Conservation (phyloP, 2,329 filamentous ascomycete species). For the Fusarium pseudograminearum region DNA sequence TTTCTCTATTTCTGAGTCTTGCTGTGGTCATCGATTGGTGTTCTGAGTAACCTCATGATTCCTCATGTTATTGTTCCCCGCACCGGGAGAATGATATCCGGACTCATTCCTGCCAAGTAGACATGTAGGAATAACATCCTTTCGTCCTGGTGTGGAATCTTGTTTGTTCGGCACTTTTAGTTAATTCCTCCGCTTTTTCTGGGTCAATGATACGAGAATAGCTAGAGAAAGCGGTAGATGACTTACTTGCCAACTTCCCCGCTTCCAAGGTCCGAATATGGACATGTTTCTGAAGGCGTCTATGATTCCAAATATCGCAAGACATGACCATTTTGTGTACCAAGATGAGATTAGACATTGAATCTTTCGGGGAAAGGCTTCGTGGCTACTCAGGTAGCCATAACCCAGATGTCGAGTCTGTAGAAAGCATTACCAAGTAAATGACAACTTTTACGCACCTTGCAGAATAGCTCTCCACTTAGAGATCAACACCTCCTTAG, state of each 20-base stretch:
- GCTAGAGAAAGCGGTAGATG: background rate
- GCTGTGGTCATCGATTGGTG: background rate
- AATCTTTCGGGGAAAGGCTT: background rate
- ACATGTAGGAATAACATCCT: background rate
- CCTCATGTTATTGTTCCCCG: conserved; percentile 4
- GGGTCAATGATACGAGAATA: conserved; percentile 1
- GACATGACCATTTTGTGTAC: background rate
- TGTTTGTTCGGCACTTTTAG: conserved; percentile 19
- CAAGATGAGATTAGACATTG: background rate
- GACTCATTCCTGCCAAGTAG: background rate
- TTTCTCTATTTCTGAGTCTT: background rate
- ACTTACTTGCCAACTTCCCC: conserved; percentile 3
- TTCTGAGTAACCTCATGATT: background rate
- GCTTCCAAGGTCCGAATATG: conserved; percentile 16
- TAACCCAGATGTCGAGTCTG: too few species aligned
- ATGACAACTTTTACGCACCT: background rate
- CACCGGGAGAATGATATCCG: conserved; percentile 17
- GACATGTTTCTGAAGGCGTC: background rate
- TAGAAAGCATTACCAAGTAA: background rate
- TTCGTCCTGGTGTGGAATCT: background rate
- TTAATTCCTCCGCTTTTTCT: conserved; percentile 28
- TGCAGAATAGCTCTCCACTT: conserved; percentile 11
- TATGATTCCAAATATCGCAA: conserved; percentile 3
- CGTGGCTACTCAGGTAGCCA: too few species aligned
- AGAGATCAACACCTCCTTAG: background rate